Evolutionary conservation across 129 eudicot genomes (phyloP).

Genomic region (Flaveria robusta): DNA sequence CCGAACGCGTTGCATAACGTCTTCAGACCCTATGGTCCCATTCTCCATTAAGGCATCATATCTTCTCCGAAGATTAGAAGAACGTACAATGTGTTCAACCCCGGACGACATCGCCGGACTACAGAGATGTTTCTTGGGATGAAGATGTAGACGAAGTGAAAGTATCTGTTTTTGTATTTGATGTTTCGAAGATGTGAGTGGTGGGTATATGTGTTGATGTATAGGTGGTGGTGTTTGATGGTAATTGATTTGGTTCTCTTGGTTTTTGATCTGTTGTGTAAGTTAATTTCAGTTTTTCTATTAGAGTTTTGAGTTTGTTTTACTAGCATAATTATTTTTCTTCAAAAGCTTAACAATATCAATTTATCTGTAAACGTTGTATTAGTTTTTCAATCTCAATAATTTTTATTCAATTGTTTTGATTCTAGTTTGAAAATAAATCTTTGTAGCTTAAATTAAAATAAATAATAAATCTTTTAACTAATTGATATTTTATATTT

Average conservation of each 20-base stretch:
- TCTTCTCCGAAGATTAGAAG: constrained; percentile 77
- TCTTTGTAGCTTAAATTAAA: too few relatives aligned
- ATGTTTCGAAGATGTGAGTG: constrained; percentile 13
- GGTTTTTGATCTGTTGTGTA: constrained; percentile 48
- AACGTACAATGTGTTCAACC: constrained; percentile 71
- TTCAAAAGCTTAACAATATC: too few relatives aligned
- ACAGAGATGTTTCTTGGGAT: constrained; percentile 22
- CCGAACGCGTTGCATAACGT: constrained; percentile 76
- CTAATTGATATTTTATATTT: too few relatives aligned
- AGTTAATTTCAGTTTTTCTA: too few relatives aligned
- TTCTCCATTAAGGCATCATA: constrained; percentile 75
- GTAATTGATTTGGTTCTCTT: constrained; percentile 46
- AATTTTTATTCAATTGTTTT: too few relatives aligned
- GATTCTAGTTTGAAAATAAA: too few relatives aligned
- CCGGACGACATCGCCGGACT: constrained; percentile 20
- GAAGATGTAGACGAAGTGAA: neutral
- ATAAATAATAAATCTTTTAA: too few relatives aligned
- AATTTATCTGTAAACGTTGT: too few relatives aligned
- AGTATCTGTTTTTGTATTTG: neutral
- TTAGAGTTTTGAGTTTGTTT: too few relatives aligned
- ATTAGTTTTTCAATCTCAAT: too few relatives aligned
- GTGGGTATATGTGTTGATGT: constrained; percentile 26
- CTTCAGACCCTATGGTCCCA: constrained; percentile 65
- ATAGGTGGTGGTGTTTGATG: constrained; percentile 35
- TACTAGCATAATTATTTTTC: too few relatives aligned